These are phyloP conservation scores for Dendrocalamus latiflorus DNA, from an alignment of 202 grass and related monocot genomes.

Conservation along the genomic window DNA sequence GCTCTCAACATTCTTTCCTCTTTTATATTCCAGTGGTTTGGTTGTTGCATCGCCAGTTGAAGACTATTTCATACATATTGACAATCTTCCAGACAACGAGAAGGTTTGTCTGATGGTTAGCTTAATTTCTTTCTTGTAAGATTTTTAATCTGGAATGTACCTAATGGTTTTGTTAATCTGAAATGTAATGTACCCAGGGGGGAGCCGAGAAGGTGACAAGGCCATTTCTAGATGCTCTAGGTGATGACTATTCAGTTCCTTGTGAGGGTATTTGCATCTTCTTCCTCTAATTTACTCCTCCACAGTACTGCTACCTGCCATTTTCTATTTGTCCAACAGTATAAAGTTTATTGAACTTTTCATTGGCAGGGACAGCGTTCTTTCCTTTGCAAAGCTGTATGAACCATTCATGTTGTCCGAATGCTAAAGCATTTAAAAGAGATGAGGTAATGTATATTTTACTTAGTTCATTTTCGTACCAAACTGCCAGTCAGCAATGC, in stretches of 20 bases:
- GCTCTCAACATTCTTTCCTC: neutral
- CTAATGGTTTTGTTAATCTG: conserved; percentile 2
- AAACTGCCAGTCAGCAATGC: conserved; percentile 11
- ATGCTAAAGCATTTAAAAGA: conserved; percentile 94
- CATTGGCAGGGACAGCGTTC: conserved; percentile 68
- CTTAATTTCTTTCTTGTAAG: neutral
- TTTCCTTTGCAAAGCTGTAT: conserved; percentile 96
- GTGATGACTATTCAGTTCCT: conserved; percentile 78
- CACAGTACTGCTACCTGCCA: neutral
- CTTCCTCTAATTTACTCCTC: neutral
- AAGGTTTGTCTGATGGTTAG: conserved; percentile 54
- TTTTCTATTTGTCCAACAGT: neutral
- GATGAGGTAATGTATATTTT: conserved; percentile 48
- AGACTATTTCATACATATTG: conserved; percentile 93
- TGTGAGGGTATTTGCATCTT: conserved; percentile 58
- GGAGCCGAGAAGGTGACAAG: conserved; percentile 52
- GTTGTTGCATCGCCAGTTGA: conserved; percentile 90
- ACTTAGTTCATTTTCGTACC: neutral
- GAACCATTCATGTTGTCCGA: conserved; percentile 96
- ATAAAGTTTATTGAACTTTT: neutral
- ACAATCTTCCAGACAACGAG: conserved; percentile 72
- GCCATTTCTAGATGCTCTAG: conserved; percentile 62
- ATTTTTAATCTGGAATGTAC: conserved; percentile 1
- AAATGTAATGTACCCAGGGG: conserved; percentile 37
- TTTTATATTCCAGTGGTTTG: conserved; percentile 63